Evolutionary conservation across 2,329 filamentous ascomycete species (phyloP).

Genomic region (Calonectria montana): DNA sequence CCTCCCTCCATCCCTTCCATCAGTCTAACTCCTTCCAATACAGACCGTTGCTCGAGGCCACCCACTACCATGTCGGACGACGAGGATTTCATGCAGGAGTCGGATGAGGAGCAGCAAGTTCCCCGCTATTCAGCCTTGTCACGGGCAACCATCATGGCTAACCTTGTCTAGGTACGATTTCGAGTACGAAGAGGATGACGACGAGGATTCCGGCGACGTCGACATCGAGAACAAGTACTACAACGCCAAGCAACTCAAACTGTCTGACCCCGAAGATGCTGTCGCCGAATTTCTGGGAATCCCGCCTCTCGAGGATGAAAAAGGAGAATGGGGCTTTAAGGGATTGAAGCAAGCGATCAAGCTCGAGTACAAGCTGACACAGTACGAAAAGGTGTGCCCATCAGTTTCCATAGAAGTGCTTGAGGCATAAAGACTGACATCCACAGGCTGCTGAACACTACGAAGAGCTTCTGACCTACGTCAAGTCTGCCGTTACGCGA

Average conservation of each 20-base stretch:
- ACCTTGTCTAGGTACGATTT: conserved; percentile 79
- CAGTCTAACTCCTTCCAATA: not conserved
- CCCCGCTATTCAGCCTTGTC: not conserved
- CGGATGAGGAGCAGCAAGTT: conserved; percentile 57
- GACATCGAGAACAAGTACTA: conserved; percentile 99
- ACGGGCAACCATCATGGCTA: conserved; percentile 26
- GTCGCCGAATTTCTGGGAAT: conserved; percentile 94
- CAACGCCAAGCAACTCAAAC: conserved; percentile 97
- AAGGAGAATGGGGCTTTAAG: conserved; percentile 99
- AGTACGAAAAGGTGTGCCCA: conserved; percentile 79
- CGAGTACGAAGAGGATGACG: conserved; percentile 94
- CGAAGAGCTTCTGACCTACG: conserved; percentile 93
- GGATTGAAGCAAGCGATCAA: conserved; percentile 98
- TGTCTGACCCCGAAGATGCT: conserved; percentile 85
- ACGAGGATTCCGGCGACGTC: conserved; percentile 87
- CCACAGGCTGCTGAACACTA: conserved; percentile 94
- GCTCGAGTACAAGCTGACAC: conserved; percentile 91
- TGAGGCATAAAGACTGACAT: conserved; percentile 36
- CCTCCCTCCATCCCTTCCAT: not conserved
- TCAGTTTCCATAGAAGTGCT: not conserved
- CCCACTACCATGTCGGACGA: conserved; percentile 61
- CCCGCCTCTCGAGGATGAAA: conserved; percentile 85
- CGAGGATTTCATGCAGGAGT: conserved; percentile 62
- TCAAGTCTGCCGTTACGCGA: conserved; percentile 94
- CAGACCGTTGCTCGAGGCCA: not conserved